Base-by-base conservation (phyloP, 2,329 filamentous ascomycete species). In the Ophiostoma fasciatum region DNA sequence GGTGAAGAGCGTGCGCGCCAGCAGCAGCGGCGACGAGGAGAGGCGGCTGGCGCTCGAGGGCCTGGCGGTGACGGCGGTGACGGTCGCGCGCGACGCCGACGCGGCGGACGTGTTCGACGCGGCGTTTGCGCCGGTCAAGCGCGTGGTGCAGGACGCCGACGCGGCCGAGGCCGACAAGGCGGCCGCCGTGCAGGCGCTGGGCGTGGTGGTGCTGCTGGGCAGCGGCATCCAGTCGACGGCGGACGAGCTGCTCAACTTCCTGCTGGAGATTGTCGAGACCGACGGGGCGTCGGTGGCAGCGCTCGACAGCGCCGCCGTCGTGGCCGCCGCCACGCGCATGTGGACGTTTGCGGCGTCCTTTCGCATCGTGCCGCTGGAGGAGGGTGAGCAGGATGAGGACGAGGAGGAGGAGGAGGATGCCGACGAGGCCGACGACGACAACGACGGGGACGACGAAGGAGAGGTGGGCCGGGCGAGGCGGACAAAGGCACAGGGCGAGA, bases 281-380 rank as follows among this genome's bases (percentile, higher is more conserved):
- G 84, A 94, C 46, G 85, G 85, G 3, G 66, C 78, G 27, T 72
- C 66, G 3, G 65, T 88, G 28, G 72, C 74, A 6, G 81, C 83
- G 1, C 63, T 68, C 25, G 83, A 93, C 48, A 78, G 77, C 44
- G 72, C 66, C 0, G 63, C 64, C 3, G 71, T 84, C 2, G 83
- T 93, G 2, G 66, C 73, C 4, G 80, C 82, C 1, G 82, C 83
- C 0, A 62, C 92, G 1, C 70, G 79, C 44, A 74, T 78, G 40
- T 93, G 83, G 82, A 78, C 78, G 1, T 79, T 88, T 44, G 68
- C 92, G 5, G 81, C 80, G 5, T 80, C 7, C 71, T 39, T 35
- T 14, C 20, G 35, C 22, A 26, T 37, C 11, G 34, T 20, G 13
- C 22, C 22, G 21, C 12, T 82, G 39, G 61, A 88, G 5, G 77